Evolutionary conservation across 2,329 filamentous ascomycete genomes (phyloP), one percentile per base, ranked within the genome.

Genomic region (Alternaria arbusti): DNA sequence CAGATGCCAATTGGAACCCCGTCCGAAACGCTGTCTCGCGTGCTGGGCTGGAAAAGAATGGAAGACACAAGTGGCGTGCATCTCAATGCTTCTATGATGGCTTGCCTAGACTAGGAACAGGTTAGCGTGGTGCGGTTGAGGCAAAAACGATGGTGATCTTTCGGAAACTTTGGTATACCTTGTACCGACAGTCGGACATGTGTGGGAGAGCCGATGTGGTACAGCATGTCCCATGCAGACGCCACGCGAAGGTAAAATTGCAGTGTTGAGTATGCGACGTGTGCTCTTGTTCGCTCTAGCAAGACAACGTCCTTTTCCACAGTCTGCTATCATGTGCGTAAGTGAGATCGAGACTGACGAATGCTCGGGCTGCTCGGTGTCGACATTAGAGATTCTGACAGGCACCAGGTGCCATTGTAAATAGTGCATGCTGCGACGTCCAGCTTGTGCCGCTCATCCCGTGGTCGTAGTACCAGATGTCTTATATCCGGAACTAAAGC

Each of bases 171-270:
- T 54, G 55, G 46, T 6, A 44, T 59, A 22, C 49, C 40, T 6
- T 44, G 57, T 54, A 61, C 47, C 30, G 25, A 47, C 43, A 43
- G 25, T 45, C 61, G 57, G 61, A 51, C 26, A 51, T 51, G 32
- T 13, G 17, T 63, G n/a, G 61, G 59, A 63, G 59, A 59, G 55
- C 63, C 60, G 63, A 36, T 40, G 32, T 60, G 7, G 46, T 40
- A 47, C 51, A 55, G 64, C 45, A 43, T 55, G 17, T 44, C 47
- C 36, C 2, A 50, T 26, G 40, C 45, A 10, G 22, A 40, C 40
- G 11, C 32, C 44, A 50, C 10, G 43, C n/a, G 20, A 51, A 9
- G 45, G 40, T 28, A 17, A 30, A 52, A 54, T 25, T n/a, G 28
- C 46, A 46, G 15, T 40, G 17, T n/a, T 22, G 36, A 22, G 28